These are phyloP conservation scores for Litsea cubeba DNA, from an alignment of 164 flowering plant species.

Conservation along the genomic window DNA sequence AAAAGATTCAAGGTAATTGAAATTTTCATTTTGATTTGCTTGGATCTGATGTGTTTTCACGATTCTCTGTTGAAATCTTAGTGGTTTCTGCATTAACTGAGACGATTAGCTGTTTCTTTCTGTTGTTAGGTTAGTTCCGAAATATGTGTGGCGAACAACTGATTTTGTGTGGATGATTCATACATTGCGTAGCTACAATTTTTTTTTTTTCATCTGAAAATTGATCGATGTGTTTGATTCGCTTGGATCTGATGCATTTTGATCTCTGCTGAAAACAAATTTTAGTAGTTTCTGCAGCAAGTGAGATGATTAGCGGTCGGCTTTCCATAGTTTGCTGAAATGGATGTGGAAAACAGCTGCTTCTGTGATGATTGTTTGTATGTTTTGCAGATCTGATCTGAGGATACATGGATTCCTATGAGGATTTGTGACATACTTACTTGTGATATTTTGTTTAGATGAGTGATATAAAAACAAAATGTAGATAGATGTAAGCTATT, in stretches of 20 bases:
- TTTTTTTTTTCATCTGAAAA: not conserved
- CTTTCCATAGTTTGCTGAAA: too few species aligned
- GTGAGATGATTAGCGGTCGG: too few species aligned
- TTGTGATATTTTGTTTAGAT: too few species aligned
- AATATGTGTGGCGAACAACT: not conserved
- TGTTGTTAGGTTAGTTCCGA: not conserved
- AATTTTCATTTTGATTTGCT: not conserved
- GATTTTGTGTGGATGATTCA: not conserved
- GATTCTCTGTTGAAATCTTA: not conserved
- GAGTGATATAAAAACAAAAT: too few species aligned
- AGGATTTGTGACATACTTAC: too few species aligned
- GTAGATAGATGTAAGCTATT: too few species aligned
- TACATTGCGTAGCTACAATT: not conserved
- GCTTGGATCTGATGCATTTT: not conserved
- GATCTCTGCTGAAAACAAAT: not conserved
- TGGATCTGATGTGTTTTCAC: slow-evolving; percentile 3
- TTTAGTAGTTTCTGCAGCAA: too few species aligned
- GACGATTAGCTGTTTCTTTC: not conserved
- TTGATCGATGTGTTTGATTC: not conserved
- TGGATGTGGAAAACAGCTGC: too few species aligned
- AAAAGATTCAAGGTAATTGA: slow-evolving; percentile 55
- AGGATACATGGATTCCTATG: too few species aligned
- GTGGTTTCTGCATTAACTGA: not conserved
- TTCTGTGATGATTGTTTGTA: too few species aligned
- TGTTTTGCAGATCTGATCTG: too few species aligned